Percentiles rank a stretch among this genome's conserved stretches.
Conservation (phyloP, 768 basidiomycete genomes). For the Pleurotus tuber-regium region DNA sequence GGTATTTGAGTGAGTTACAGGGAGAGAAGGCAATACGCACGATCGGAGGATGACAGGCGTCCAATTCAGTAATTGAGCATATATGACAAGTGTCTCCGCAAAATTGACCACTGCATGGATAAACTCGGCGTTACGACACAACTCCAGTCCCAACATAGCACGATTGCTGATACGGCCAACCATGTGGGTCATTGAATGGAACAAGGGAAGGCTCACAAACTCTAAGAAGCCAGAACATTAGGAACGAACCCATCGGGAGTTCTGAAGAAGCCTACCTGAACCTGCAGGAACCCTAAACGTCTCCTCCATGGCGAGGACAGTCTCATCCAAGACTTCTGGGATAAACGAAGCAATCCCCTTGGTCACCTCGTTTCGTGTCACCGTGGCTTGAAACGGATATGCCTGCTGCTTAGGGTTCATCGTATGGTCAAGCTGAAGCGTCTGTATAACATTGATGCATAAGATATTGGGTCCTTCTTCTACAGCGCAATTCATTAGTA, state of each 20-base stretch:
- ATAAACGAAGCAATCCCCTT: constrained; percentile 8
- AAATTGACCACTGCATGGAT: constrained; percentile 6
- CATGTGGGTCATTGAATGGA: constrained; percentile 5
- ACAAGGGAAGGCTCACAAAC: neutral
- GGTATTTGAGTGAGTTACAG: neutral
- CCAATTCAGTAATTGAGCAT: constrained; percentile 1
- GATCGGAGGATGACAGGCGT: constrained; percentile 6
- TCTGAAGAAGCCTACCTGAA: neutral
- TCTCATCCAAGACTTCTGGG: constrained; percentile 7
- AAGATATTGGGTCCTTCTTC: neutral
- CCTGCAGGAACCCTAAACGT: neutral
- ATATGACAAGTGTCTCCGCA: neutral
- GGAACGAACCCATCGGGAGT: neutral
- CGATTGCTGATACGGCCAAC: constrained; percentile 10
- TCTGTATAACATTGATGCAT: neutral
- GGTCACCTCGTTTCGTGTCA: constrained; percentile 8
- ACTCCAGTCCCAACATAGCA: constrained; percentile 1
- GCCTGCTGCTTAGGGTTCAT: neutral
- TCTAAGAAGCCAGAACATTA: neutral
- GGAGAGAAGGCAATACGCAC: neutral
- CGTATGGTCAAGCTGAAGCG: constrained; percentile 2
- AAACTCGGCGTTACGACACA: constrained; percentile 8
- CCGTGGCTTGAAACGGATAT: neutral
- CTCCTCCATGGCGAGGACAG: constrained; percentile 3
- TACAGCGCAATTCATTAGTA: neutral